Base-by-base conservation (phyloP, 208 protist species). In the Leishmania martiniquensis region DNA sequence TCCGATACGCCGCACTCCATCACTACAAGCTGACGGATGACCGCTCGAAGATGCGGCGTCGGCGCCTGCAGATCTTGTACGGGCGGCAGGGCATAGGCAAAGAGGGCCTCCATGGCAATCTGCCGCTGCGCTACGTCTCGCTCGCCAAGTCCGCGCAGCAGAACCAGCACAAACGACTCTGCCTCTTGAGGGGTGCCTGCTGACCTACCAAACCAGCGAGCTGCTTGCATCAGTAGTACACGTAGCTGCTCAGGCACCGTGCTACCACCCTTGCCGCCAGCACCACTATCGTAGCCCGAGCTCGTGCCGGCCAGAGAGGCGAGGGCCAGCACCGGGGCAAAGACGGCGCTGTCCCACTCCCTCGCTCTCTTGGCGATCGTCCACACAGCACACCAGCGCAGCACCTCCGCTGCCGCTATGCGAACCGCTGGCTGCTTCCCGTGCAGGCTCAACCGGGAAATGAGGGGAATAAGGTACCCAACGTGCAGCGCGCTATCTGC, bases 381-480 rank as follows among this genome's bases (percentile, higher is more conserved):
- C 72, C 80, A 96, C 12, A 95, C 47, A 2, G 96, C 76, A 4
- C 93, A 77, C n/a, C 89, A 88, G 78, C 98, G 93, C 25, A 98
- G 85, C 7, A 98, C 86, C 78, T 99, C 95, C 73, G 89, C 91
- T 13, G 96, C 93, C 0, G 94, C 91, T 4, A 94, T 82, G 39
- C 97, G 95, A 15, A 92, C 88, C 47, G 86, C 80, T 32, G 81
- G 84, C 68, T 89, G 81, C n/a, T 77, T 85, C 1, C 91, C 77
- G 22, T 84, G 76, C 67, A 89, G 82, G 59, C 93, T 90, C 5
- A 99, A 80, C 32, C 89, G 67, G 0, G 90, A 79, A 12, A 97
- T 72, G 15, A 84, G 75, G 37, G 90, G 91, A 9, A 98, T 77
- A 1, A 98, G 73, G 10, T 72, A 29, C 70, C 91, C 92, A 20